Evolutionary conservation across 371 early-diverging fungal genomes (phyloP).

Genomic region (Phascolomyces articulosus): DNA sequence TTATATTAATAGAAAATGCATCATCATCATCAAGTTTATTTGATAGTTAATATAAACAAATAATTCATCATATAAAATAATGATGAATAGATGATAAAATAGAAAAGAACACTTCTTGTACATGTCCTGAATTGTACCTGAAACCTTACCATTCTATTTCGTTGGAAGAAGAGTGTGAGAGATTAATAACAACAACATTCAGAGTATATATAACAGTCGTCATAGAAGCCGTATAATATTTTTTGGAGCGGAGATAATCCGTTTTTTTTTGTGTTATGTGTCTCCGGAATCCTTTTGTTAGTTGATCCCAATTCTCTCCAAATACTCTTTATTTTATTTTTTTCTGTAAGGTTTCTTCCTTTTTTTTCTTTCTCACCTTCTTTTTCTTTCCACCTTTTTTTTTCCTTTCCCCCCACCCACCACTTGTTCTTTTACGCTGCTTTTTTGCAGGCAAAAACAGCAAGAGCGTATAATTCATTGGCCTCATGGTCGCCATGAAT

Average conservation of each 20-base stretch:
- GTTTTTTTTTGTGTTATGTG: neutral
- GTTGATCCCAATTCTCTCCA: neutral
- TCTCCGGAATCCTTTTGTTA: neutral
- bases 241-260: conserved; percentile 1
- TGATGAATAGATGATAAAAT: neutral
- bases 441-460: conserved; percentile 8
- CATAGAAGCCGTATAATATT: neutral
- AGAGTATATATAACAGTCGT: neutral
- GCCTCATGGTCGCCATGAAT: conserved; percentile 21
- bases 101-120: neutral
- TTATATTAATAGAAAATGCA: neutral
- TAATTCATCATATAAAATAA: neutral
- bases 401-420: neutral
- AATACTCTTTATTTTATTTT: neutral
- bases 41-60: neutral
- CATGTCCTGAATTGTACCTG: neutral
- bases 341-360: neutral
- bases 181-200: neutral
- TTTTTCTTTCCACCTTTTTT: neutral
- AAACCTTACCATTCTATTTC: neutral
- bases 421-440: neutral
- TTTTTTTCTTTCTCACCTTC: neutral
- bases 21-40: too few relatives aligned
- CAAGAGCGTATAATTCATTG: conserved; percentile 4
- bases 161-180: neutral